Base-by-base conservation (phyloP, 192 early-diverging fungal species). In the Lobulomyces angularis region DNA sequence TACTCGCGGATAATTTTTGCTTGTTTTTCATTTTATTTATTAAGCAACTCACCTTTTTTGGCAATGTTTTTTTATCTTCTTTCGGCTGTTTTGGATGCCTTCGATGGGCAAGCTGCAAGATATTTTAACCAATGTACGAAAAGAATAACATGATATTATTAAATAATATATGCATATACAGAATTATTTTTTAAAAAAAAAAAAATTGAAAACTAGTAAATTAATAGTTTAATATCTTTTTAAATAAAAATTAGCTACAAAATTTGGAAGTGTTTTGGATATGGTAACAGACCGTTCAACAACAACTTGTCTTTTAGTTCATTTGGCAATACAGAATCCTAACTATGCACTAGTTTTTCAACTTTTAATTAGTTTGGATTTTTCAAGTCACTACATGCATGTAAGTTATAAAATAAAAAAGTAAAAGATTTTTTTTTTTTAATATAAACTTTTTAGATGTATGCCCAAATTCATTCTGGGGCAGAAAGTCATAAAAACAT, bases 201-300 rank as follows among this genome's bases (percentile, higher is more conserved):
- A n/a, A n/a, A n/a, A n/a, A n/a, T n/a, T n/a, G n/a, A n/a, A n/a
- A n/a, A n/a, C n/a, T n/a, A n/a, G n/a, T n/a, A n/a, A n/a, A n/a
- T n/a, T n/a, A n/a, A n/a, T n/a, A n/a, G n/a, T n/a, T n/a, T n/a
- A n/a, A n/a, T n/a, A n/a, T n/a, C n/a, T n/a, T n/a, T n/a, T n/a
- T n/a, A n/a, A n/a, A n/a, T n/a, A n/a, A n/a, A n/a, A n/a, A n/a
- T n/a, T n/a, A 74, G 70, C 55, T n/a, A 55, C 67, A 12, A 80
- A 82, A 41, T 95, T 97, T 65, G 95, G 95, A 26, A 87, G 88
- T 20, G 92, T 97, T 12, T 65, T 99, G 24, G 95, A 99, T 53
- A 99, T 99, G 95, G 91, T 99, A 33, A 97, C 93, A 20, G 95
- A 98, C 63, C 56, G 86, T 45, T 84, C 71, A 54, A 89, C 94